phyloP scores from a whole-genome alignment of 2,329 filamentous ascomycete genomes.

The Aspergillus niger region DNA sequence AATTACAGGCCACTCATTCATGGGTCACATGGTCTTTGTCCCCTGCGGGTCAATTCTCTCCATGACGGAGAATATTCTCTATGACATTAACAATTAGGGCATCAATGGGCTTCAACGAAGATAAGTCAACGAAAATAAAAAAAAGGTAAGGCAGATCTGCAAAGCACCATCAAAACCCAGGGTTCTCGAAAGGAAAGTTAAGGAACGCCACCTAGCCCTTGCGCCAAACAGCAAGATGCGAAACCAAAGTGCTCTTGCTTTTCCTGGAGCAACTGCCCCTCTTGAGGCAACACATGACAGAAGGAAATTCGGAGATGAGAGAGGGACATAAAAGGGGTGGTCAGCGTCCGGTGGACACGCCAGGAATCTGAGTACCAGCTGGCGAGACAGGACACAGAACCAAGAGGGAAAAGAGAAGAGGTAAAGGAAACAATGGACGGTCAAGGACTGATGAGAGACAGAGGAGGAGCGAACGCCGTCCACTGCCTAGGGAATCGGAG shows the following conservation, averaged over 20 bases:
- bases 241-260: slow-evolving; percentile 9
- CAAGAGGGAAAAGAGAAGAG: neutral
- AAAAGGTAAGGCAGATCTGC: slow-evolving; percentile 2
- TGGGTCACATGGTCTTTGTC: slow-evolving; percentile 4
- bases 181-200: neutral
- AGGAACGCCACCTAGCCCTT: slow-evolving; percentile 12
- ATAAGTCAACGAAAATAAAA: slow-evolving; percentile 6
- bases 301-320: slow-evolving; percentile 10
- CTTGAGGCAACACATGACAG: slow-evolving; percentile 7
- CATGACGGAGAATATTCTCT: slow-evolving; percentile 15
- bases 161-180: slow-evolving; percentile 6
- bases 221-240: slow-evolving; percentile 15
- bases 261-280: slow-evolving; percentile 11
- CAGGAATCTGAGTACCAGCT: neutral
- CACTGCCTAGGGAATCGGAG: neutral
- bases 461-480: neutral
- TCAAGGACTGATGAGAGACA: neutral
- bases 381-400: neutral
- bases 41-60: neutral
- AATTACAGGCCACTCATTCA: neutral
- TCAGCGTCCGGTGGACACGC: slow-evolving; percentile 2
- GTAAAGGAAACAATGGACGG: neutral
- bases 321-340: slow-evolving; percentile 4
- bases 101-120: slow-evolving; percentile 11
- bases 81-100: slow-evolving; percentile 27